Evolutionary conservation across 2,329 filamentous ascomycete species (phyloP), one percentile per base, ranked within the genome.

Genomic region (Aspergillus luchuensis): DNA sequence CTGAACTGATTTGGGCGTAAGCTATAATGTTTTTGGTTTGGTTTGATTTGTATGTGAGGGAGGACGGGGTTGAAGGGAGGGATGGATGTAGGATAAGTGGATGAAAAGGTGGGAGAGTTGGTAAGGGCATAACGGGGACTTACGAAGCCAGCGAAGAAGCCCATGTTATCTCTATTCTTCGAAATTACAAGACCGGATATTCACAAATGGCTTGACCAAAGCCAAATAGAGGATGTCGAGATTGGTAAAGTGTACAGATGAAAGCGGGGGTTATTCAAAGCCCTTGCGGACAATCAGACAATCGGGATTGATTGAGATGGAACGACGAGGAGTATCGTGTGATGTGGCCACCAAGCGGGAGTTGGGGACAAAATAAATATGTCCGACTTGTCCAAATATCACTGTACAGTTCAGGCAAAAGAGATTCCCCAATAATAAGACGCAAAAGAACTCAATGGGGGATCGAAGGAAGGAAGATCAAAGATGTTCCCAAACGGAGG

Each of bases 101-200:
- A 21, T 28, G 17, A 5, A 33, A 2, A 36, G 11, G 25, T 51
- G 13, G 7, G 17, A 41, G 23, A n/a, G n/a, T 28, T 17, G 5
- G 19, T 28, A 45, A 54, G 25, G n/a, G 13, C 5, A 5, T 25
- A 30, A 30, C 10, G 33, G 13, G 23, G 53, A 56, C 88, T 65
- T 83, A 92, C 90, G 75, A 92, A 90, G 68, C 90, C 90, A 45
- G 66, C 51, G 52, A 67, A 60, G 64, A 70, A 67, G 1, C 66
- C 64, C 66, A 67, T 67, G 15, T 38, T 57, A 56, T 47, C 41
- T 23, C 21, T 23, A 23, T 41, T 36, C 30, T 30, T 36, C 36
- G 48, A 21, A 11, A 25, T 25, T 4, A 17, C 10, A 19, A 43
- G 30, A 45, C 33, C 7, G n/a, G 17, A 7, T 21, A 36, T 47